phyloP scores from a whole-genome alignment of 2,329 filamentous ascomycete species.

The Aspergillus awamori region DNA sequence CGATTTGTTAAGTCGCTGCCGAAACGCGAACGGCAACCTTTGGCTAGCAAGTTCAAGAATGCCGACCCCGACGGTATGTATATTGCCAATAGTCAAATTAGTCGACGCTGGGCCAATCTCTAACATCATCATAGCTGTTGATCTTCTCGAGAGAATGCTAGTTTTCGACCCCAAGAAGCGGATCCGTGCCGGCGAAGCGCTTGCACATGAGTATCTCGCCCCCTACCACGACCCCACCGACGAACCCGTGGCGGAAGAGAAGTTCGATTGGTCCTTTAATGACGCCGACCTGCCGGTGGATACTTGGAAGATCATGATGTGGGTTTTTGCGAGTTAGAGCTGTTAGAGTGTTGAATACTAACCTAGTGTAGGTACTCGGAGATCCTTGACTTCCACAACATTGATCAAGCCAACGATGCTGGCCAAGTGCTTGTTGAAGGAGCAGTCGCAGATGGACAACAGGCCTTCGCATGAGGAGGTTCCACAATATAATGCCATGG shows the following conservation, averaged over 20 bases:
- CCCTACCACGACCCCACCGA: slow-evolving; percentile 98
- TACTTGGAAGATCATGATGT: slow-evolving; percentile 99
- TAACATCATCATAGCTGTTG: slow-evolving; percentile 66
- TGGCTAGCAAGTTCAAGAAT: slow-evolving; percentile 90
- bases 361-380: slow-evolving; percentile 79
- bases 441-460: slow-evolving; percentile 24
- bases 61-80: slow-evolving; percentile 78
- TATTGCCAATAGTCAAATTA: neutral
- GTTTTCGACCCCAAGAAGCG: slow-evolving; percentile 98
- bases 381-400: slow-evolving; percentile 97
- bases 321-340: slow-evolving; percentile 40
- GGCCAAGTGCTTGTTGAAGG: slow-evolving; percentile 34
- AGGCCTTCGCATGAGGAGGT: slow-evolving; percentile 30
- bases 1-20: slow-evolving; percentile 97
- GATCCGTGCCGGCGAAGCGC: slow-evolving; percentile 80
- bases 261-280: slow-evolving; percentile 99
- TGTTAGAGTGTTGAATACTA: neutral
- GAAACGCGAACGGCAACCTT: slow-evolving; percentile 86
- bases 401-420: slow-evolving; percentile 59
- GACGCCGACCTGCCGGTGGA: slow-evolving; percentile 96
- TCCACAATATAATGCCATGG: slow-evolving; percentile 15
- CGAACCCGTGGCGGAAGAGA: slow-evolving; percentile 92
- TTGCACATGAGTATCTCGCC: slow-evolving; percentile 89
- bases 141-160: slow-evolving; percentile 93
- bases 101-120: neutral